Evolutionary conservation across 257 asterid species (phyloP), one percentile per base, ranked within the genome.

Genomic region (Galeopsis tetrahit): DNA sequence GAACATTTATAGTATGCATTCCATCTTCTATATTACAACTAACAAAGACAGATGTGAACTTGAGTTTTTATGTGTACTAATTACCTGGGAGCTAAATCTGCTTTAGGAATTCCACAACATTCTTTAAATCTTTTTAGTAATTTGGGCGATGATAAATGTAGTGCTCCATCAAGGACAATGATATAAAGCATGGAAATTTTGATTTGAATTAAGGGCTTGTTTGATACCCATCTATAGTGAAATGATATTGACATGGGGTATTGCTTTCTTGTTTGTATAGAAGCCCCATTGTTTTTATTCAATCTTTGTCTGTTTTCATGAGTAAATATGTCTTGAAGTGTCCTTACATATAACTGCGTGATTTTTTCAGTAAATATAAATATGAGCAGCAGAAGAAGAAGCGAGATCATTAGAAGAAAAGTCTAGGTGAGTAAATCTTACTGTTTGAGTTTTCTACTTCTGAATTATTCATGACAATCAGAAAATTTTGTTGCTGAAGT

Each of bases 351-450:
- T 71, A 72, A 67, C 65, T 69, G 63, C 59, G 42, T 51, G 58
- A 53, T 33, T 61, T 68, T 38, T 79, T 69, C 92, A 92, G 99
- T 76, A 95, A 95, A 74, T 95, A 87, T 71, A 89, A 78, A 82
- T 95, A 92, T 43, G 98, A 95, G 83, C 84, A 76, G 86, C 97
- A 90, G 82, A 95, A 90, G 89, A 95, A 92, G 90, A 92, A 90
- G 79, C 86, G 91, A 70, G 99, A 79, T 11, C 99, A 95, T 87
- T 98, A 95, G 87, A 95, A 92, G 93, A 95, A 92, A 82, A 90
- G 84, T 79, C 77, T 80, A 33, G 97, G 95, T 94, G 79, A 69
- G 56, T 63, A 4, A 82, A 77, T 73, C 36, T 53, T 71, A 51
- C 46, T 66, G 40, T 69, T 64, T 9, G 56, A 4, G 40, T 57